A percentile compares a stretch with the other conserved stretches of the same genome.
phyloP scores from a whole-genome alignment of 768 basidiomycete species.

The Guyanaporus albipodus region DNA sequence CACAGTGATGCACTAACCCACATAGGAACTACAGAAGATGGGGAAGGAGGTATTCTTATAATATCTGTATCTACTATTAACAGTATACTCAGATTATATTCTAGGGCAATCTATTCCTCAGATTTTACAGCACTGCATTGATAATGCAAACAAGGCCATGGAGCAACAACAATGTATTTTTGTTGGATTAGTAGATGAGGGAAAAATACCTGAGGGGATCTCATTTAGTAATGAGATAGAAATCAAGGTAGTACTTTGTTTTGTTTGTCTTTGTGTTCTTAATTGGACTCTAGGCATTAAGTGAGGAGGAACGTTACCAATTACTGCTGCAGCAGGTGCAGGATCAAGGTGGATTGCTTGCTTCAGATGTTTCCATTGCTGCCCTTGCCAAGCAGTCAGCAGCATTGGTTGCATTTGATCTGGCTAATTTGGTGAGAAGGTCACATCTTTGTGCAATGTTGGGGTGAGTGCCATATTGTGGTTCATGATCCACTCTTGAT shows the following conservation, averaged over 20 bases:
- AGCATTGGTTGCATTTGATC: constrained; percentile 79
- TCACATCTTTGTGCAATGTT: constrained; percentile 47
- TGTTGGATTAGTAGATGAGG: constrained; percentile 65
- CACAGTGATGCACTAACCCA: constrained; percentile 78
- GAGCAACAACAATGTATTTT: constrained; percentile 75
- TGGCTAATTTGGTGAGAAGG: constrained; percentile 62
- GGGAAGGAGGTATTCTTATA: constrained; percentile 47
- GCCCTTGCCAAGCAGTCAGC: constrained; percentile 83
- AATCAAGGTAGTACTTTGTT: constrained; percentile 52
- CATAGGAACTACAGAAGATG: constrained; percentile 55
- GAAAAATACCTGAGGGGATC: constrained; percentile 59
- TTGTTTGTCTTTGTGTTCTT: not conserved
- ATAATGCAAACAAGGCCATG: constrained; percentile 54
- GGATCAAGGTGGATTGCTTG: constrained; percentile 40
- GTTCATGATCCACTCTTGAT: not conserved
- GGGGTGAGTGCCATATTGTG: constrained; percentile 12
- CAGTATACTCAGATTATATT: no score
- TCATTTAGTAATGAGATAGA: constrained; percentile 84
- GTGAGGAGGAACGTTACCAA: constrained; percentile 65
- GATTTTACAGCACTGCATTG: constrained; percentile 60
- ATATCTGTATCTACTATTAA: not conserved
- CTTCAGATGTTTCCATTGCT: constrained; percentile 75
- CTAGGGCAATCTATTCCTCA: constrained; percentile 58
- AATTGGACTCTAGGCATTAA: constrained; percentile 58
- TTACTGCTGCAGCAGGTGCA: constrained; percentile 47